Conservation (phyloP, 2,329 filamentous ascomycete species). For the Calonectria leucothoes region DNA sequence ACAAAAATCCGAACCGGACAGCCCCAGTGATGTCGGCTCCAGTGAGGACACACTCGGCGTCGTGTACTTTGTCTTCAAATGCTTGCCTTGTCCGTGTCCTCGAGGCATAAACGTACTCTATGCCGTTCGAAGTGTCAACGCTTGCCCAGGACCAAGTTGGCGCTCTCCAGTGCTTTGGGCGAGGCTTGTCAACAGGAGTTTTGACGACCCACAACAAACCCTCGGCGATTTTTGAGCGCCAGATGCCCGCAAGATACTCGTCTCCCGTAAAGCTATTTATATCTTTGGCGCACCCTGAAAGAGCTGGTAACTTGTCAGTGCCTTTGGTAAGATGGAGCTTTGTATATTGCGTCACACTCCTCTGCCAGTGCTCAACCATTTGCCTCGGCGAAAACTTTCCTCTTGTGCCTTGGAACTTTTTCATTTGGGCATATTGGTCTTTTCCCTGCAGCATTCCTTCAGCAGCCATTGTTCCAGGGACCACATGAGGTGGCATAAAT, state of each 20-base stretch:
- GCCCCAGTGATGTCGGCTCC: background rate
- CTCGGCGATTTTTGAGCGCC: background rate
- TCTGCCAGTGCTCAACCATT: conserved; percentile 2
- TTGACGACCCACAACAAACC: conserved; percentile 10
- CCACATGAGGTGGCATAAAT: background rate
- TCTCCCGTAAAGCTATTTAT: background rate
- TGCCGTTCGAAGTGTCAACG: background rate
- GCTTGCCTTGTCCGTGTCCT: background rate
- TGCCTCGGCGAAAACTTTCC: background rate
- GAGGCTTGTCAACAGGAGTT: background rate
- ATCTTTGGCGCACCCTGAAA: conserved; percentile 7
- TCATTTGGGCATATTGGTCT: background rate
- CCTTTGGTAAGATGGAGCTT: conserved; percentile 1
- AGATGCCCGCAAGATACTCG: conserved; percentile 6
- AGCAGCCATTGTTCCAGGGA: background rate
- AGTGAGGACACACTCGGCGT: background rate
- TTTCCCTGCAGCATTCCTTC: background rate
- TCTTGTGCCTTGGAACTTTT: background rate
- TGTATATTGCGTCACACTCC: background rate
- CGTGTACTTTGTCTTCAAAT: conserved; percentile 1
- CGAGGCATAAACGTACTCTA: conserved; percentile 5
- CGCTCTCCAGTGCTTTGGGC: conserved; percentile 6
- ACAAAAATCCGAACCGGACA: background rate
- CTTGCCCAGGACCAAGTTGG: conserved; percentile 21
- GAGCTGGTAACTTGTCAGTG: conserved; percentile 5